These are phyloP conservation scores for Pulveroboletus sp. DNA, from an alignment of 1,284 basidiomycete genomes.

Conservation along the genomic window DNA sequence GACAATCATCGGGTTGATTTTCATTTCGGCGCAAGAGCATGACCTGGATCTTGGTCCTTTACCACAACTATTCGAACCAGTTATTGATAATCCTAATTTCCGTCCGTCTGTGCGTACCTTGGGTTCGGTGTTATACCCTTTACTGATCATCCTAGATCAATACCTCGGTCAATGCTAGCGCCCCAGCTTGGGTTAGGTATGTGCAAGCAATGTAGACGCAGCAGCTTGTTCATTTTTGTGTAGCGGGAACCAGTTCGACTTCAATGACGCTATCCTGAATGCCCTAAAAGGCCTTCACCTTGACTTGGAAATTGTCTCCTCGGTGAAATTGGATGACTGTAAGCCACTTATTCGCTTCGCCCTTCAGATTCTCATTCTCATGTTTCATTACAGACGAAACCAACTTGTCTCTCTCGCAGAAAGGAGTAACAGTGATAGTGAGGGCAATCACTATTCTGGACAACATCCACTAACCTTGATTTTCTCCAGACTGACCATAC, in stretches of 20 bases:
- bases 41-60: constrained; percentile 65
- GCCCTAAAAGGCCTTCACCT: constrained; percentile 58
- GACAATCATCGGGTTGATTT: constrained; percentile 59
- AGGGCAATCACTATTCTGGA: constrained; percentile 13
- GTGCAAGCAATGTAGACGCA: not conserved
- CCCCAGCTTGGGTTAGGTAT: constrained; percentile 54
- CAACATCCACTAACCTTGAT: not conserved
- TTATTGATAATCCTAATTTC: constrained; percentile 50
- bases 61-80: constrained; percentile 52
- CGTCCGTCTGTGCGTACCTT: constrained; percentile 34
- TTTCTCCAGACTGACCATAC: constrained; percentile 54
- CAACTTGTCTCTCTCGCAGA: too few species aligned
- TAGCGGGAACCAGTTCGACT: constrained; percentile 63
- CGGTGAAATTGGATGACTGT: constrained; percentile 61
- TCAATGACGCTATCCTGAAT: constrained; percentile 56
- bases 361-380: too few species aligned
- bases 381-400: too few species aligned
- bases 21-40: constrained; percentile 50
- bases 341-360: too few species aligned
- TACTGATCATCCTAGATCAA: constrained; percentile 41
- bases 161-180: constrained; percentile 50
- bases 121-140: not conserved
- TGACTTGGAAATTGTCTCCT: constrained; percentile 46
- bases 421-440: too few species aligned
- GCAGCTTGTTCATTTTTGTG: constrained; percentile 10